Evolutionary conservation across 768 basidiomycete genomes (phyloP), one percentile per base, ranked within the genome.

Genomic region (Gymnopilus junonius): DNA sequence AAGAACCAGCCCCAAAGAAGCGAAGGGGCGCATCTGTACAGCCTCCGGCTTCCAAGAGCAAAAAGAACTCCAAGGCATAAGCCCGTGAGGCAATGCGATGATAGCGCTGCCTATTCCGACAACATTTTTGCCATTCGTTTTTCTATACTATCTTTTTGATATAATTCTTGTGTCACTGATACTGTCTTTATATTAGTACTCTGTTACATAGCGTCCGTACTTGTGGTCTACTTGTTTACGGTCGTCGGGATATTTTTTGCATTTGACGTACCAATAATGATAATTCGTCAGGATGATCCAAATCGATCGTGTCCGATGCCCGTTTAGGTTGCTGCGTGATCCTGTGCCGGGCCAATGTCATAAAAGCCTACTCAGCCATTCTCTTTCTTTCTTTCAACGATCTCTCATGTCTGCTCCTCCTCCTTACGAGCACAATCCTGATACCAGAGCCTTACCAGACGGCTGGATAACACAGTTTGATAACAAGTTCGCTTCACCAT

Each of bases 401-500:
- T 61, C 45, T 61, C 45, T 60, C 70, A 76, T 77, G 74, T 83
- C 86, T 73, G 72, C 80, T 57, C 74, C 79, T 60, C 81, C 83
- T 60, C 79, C 85, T 45, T 74, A 77, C 66, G 62, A 72, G 15
- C 46, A 63, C 10, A 86, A 86, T 73, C 83, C 83, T n/a, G 91
- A 92, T 70, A 71, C 75, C 12, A 83, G 91, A 57, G 76, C 79
- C 4, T 80, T 92, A 1, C 91, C 91, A 10, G 76, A 76, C 1
- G 91, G 91, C 39, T 93, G 90, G 90, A 77, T 85, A 17, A 75
- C 82, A 17, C 88, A 91, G 63, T 93, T 80, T 68, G 90, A 93
- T 67, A 50, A 70, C 58, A 88, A 87, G 92, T 51, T 92, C 69
- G 51, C 87, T 82, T 62, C 39, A 17, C 32, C 50, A 59, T 69